phyloP scores from a whole-genome alignment of 225 moss, liverwort and hornwort genomes.

The Straminergon stramineum region DNA sequence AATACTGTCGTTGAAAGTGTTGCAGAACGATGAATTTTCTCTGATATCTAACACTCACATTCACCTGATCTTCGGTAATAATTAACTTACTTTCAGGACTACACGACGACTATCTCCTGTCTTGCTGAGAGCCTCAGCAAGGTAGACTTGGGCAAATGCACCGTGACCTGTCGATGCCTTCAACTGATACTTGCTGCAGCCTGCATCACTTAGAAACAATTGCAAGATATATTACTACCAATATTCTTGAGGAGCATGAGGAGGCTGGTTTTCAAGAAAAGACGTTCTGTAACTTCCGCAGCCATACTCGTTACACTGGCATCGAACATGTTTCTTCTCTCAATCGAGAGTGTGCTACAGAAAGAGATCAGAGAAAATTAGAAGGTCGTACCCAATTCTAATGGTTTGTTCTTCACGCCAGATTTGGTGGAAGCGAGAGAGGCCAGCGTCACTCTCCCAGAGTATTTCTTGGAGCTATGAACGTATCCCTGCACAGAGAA shows the following conservation, averaged over 20 bases:
- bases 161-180: slow-evolving; percentile 80
- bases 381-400: slow-evolving; percentile 59
- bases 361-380: background rate
- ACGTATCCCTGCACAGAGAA: slow-evolving; percentile 47
- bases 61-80: background rate
- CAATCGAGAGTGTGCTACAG: background rate
- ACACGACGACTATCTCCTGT: slow-evolving; percentile 35
- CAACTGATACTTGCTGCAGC: slow-evolving; percentile 55
- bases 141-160: slow-evolving; percentile 90
- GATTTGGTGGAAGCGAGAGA: slow-evolving; percentile 50
- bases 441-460: slow-evolving; percentile 52
- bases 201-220: slow-evolving; percentile 36
- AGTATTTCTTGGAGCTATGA: slow-evolving; percentile 53
- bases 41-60: background rate
- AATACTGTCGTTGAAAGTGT: background rate
- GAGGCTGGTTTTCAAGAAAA: background rate
- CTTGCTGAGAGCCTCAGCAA: slow-evolving; percentile 62
- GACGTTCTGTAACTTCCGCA: background rate
- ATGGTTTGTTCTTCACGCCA: slow-evolving; percentile 54
- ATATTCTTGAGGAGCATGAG: background rate
- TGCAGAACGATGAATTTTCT: background rate
- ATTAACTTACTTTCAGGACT: slow-evolving; percentile 62
- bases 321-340: background rate
- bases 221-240: background rate
- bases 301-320: background rate